Percentiles rank a stretch among this genome's conserved stretches.
These are phyloP conservation scores for Boletellus emodensis DNA, from an alignment of 768 basidiomycete species.

Conservation along the genomic window DNA sequence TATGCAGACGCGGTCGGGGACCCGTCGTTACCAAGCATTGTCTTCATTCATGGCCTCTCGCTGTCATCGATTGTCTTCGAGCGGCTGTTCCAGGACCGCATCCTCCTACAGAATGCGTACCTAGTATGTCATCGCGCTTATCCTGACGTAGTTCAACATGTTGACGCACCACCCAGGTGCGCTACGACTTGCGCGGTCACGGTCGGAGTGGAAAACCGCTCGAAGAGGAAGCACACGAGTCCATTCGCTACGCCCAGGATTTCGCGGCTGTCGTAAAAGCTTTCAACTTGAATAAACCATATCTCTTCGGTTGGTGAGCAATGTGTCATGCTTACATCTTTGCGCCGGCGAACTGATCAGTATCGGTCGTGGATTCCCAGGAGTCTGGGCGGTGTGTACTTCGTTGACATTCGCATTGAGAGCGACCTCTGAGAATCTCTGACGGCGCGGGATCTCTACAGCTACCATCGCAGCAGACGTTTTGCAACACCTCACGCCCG, in stretches of 20 bases:
- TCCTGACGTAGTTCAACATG: background rate
- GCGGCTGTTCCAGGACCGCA: constrained; percentile 2
- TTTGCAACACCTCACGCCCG: background rate
- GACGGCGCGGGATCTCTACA: background rate
- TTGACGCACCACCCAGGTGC: background rate
- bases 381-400: constrained; percentile 7
- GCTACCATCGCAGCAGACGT: constrained; percentile 2
- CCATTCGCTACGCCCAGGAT: constrained; percentile 7
- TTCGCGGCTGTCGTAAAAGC: constrained; percentile 2
- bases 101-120: constrained; percentile 1
- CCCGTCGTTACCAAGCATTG: constrained; percentile 1
- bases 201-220: constrained; percentile 5
- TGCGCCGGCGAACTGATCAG: background rate
- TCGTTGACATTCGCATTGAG: background rate
- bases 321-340: background rate
- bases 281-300: constrained; percentile 2
- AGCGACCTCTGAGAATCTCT: background rate
- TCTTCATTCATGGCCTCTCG: constrained; percentile 6
- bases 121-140: background rate
- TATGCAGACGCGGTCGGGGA: constrained; percentile 6
- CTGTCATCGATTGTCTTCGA: constrained; percentile 6
- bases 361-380: background rate
- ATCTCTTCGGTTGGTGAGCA: constrained; percentile 5
- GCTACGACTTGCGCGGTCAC: constrained; percentile 9
- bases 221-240: constrained; percentile 1